Conservation (phyloP, 495 filamentous ascomycete genomes). For the Hyaloscypha hepaticicola region DNA sequence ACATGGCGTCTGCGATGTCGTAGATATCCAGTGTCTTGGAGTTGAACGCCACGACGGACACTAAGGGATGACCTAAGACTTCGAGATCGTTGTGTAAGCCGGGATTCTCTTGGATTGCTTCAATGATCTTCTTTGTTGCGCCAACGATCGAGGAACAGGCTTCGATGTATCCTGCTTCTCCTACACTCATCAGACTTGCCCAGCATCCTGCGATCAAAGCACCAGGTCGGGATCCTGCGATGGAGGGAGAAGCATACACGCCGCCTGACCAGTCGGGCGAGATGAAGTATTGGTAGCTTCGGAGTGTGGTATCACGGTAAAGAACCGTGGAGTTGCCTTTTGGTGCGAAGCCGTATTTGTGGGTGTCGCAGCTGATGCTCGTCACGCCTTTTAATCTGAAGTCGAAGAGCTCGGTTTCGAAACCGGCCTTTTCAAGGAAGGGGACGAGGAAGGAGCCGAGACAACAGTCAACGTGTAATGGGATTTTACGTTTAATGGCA, state of each 20-base stretch:
- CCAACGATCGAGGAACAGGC: slow-evolving; percentile 87
- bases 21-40: slow-evolving; percentile 78
- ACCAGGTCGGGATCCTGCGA: slow-evolving; percentile 89
- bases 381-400: slow-evolving; percentile 94
- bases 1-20: slow-evolving; percentile 85
- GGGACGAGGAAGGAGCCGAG: slow-evolving; percentile 93
- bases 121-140: slow-evolving; percentile 77
- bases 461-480: slow-evolving; percentile 96
- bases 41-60: slow-evolving; percentile 86
- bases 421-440: slow-evolving; percentile 87
- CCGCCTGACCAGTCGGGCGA: slow-evolving; percentile 93
- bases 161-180: slow-evolving; percentile 85
- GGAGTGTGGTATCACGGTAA: slow-evolving; percentile 76
- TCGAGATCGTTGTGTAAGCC: slow-evolving; percentile 68
- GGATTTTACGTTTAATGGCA: slow-evolving; percentile 72
- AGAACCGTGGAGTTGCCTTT: slow-evolving; percentile 93
- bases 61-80: slow-evolving; percentile 81
- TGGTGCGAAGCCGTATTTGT: slow-evolving; percentile 98
- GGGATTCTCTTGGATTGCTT: slow-evolving; percentile 65
- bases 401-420: slow-evolving; percentile 83
- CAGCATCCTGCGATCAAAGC: slow-evolving; percentile 94
- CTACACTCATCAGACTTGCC: slow-evolving; percentile 83
- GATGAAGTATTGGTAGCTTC: slow-evolving; percentile 93
- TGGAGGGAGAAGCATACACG: slow-evolving; percentile 88
- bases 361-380: slow-evolving; percentile 92